Evolutionary conservation across 169 alveolate genomes (phyloP), one percentile per base, ranked within the genome.

Genomic region (Cryptosporidium felis): DNA sequence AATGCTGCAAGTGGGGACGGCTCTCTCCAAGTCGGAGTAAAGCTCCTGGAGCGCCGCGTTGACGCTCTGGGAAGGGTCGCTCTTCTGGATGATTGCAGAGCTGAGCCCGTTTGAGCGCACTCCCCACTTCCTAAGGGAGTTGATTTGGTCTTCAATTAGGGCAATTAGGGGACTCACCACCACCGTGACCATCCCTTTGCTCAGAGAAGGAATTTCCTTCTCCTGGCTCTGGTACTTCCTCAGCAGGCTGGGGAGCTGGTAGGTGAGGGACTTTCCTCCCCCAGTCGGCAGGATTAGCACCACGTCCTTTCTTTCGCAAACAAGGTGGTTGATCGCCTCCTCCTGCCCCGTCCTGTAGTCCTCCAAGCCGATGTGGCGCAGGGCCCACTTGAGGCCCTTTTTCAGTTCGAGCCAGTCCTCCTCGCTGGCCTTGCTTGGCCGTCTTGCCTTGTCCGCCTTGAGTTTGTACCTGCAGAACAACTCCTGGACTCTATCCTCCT

Each of bases 261-360:
- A 97, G 41, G 98, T 95, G 51, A 96, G 89, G 74, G 97, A 92
- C 92, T 97, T 97, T 0, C 99, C 99, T 9, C 98, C 99, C 26
- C 99, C 99, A n/a, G 99, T 96, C 9, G 99, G 98, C 96, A 96
- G 94, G 51, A 94, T 91, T 26, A 95, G 96, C 80, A 96, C 94
- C 36, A 95, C 96, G 82, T 96, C 98, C 80, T 91, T 82, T 34
- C 94, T 49, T 18, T 74, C 89, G 10, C 89, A 80, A 23, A 94
- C 81, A 18, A 91, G 91, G n/a, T 92, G 90, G 74, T 94, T 91
- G 14, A 94, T 92, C 23, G 92, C 92, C 46, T 93, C 96, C 56
- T 89, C 62, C 88, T 94, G 92, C 81, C 92, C 91, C 53, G 85
- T 90, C 51, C 95, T 81, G 63, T 92, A 94, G 47, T 89, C 67